A percentile compares a stretch with the other conserved stretches of the same genome.
Evolutionary conservation across 257 asterid species (phyloP).

Genomic region (Paraleonurus japonicus): DNA sequence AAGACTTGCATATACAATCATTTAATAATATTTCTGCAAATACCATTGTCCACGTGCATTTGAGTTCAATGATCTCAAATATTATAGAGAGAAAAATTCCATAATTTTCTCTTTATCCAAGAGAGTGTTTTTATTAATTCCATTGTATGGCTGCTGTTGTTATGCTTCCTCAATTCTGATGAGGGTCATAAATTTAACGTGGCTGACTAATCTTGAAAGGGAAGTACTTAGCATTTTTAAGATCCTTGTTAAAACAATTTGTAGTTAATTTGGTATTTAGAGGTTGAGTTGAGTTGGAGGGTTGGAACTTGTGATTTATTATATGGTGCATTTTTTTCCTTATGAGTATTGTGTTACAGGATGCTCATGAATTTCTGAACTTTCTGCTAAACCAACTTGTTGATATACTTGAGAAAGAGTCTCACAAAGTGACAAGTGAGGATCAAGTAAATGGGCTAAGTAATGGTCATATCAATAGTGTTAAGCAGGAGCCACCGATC

Average conservation of each 20-base stretch:
- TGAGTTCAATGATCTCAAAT: slow-evolving; percentile 4
- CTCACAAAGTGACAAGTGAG: slow-evolving; percentile 45
- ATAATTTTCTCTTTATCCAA: background rate
- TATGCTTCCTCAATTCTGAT: slow-evolving; percentile 10
- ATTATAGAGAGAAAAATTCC: slow-evolving; percentile 1
- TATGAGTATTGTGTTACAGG: slow-evolving; percentile 39
- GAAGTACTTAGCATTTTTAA: background rate
- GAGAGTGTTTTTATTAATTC: background rate
- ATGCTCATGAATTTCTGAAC: slow-evolving; percentile 93
- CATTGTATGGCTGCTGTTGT: slow-evolving; percentile 1
- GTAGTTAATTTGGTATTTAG: background rate
- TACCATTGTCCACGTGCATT: background rate
- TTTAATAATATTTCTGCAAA: background rate
- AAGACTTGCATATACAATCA: background rate
- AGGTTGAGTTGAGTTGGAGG: slow-evolving; percentile 13
- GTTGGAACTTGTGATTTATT: slow-evolving; percentile 3
- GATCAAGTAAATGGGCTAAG: slow-evolving; percentile 45
- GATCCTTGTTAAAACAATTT: background rate
- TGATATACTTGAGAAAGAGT: slow-evolving; percentile 87
- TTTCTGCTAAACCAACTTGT: slow-evolving; percentile 78
- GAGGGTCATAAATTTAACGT: background rate
- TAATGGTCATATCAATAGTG: slow-evolving; percentile 49
- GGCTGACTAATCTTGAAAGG: background rate
- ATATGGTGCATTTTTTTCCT: slow-evolving; percentile 15
- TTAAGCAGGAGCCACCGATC: slow-evolving; percentile 57